These are phyloP conservation scores for Colletotrichum sp. DNA, from an alignment of 2,329 filamentous ascomycete species.

Conservation along the genomic window DNA sequence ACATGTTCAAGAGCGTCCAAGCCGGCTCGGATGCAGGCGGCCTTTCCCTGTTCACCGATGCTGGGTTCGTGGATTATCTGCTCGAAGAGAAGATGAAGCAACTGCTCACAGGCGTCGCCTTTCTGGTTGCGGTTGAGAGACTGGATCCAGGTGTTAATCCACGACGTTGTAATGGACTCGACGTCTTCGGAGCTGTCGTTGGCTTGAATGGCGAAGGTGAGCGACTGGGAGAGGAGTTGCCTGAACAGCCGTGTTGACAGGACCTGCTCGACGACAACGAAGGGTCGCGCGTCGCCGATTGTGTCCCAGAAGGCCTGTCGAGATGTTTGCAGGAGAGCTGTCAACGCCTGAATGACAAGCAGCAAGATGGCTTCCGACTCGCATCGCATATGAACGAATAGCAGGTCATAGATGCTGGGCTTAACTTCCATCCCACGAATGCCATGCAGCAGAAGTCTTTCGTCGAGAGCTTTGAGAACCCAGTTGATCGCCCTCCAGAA, in stretches of 20 bases:
- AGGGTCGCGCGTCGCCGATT: constrained; percentile 79
- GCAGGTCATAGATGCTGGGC: constrained; percentile 70
- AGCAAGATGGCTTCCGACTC: constrained; percentile 64
- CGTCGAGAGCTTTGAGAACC: constrained; percentile 75
- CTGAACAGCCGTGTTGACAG: constrained; percentile 73
- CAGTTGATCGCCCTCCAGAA: constrained; percentile 82
- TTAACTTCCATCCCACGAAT: constrained; percentile 81
- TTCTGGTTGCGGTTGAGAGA: constrained; percentile 79
- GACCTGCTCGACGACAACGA: constrained; percentile 82
- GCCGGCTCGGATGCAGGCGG: constrained; percentile 67
- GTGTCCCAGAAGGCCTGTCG: constrained; percentile 87
- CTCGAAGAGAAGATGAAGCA: constrained; percentile 76
- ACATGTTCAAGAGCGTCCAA: constrained; percentile 64
- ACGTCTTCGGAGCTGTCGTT: constrained; percentile 49
- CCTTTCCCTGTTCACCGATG: constrained; percentile 61
- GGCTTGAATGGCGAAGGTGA: constrained; percentile 53
- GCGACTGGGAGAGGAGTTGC: constrained; percentile 64
- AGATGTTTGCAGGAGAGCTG: constrained; percentile 74
- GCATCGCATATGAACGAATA: constrained; percentile 59
- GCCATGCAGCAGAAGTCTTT: constrained; percentile 76
- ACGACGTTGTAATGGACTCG: constrained; percentile 71
- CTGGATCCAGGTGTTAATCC: constrained; percentile 77
- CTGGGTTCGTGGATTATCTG: constrained; percentile 59
- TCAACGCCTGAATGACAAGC: constrained; percentile 73
- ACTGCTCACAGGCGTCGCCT: constrained; percentile 78